Evolutionary conservation across 192 early-diverging fungal species (phyloP).

Genomic region (Mortierella alpina): DNA sequence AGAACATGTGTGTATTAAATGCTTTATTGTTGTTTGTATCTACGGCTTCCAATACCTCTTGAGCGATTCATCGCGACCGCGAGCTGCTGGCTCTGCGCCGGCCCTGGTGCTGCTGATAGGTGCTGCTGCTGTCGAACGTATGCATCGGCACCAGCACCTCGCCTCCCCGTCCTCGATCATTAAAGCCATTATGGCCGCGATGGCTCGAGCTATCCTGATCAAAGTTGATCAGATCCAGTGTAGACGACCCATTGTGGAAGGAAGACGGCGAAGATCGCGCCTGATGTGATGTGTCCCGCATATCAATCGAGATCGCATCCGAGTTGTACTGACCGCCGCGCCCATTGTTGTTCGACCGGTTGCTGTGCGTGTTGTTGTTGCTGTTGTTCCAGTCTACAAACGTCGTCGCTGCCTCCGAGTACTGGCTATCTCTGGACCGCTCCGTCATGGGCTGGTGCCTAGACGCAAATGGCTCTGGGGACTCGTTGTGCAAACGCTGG

Average conservation of each 20-base stretch:
- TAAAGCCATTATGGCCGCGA: slow-evolving; percentile 2
- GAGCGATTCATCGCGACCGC: slow-evolving; percentile 23
- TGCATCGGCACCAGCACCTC: slow-evolving; percentile 53
- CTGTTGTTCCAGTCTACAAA: slow-evolving; percentile 39
- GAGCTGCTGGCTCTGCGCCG: slow-evolving; percentile 37
- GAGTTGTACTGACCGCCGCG: not conserved
- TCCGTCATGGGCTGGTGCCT: slow-evolving; percentile 17
- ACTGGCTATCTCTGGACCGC: slow-evolving; percentile 36
- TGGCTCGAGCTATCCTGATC: slow-evolving; percentile 8
- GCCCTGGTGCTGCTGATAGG: not conserved
- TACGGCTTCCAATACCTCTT: too few relatives aligned
- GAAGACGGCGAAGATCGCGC: not conserved
- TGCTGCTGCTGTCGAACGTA: slow-evolving; percentile 23
- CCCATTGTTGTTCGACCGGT: not conserved
- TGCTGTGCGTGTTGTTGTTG: slow-evolving; percentile 12
- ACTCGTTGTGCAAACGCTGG: slow-evolving; percentile 32
- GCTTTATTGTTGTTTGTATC: too few relatives aligned
- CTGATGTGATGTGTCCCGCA: slow-evolving; percentile 10
- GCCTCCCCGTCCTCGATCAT: slow-evolving; percentile 30
- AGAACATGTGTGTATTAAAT: too few relatives aligned
- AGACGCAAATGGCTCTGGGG: slow-evolving; percentile 27
- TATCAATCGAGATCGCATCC: slow-evolving; percentile 30
- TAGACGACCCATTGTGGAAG: not conserved
- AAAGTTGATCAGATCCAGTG: slow-evolving; percentile 28
- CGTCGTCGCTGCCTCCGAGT: slow-evolving; percentile 33